Conservation (phyloP, 495 filamentous ascomycete genomes). For the Talaromyces nanjingensis region DNA sequence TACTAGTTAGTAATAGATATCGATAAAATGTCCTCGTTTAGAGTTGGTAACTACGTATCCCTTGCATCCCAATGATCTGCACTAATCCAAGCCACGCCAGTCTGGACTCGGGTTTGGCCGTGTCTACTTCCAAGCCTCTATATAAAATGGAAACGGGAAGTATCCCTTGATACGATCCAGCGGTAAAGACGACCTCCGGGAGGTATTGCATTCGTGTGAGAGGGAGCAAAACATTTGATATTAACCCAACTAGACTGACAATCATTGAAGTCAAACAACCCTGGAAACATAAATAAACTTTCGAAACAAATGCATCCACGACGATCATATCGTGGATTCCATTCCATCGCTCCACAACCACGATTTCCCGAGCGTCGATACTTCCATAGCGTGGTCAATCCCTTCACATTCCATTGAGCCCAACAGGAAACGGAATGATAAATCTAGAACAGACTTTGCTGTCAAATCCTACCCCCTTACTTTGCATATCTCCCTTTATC, state of each 20-base stretch:
- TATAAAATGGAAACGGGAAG: neutral
- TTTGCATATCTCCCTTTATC: neutral
- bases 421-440: neutral
- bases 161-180: neutral
- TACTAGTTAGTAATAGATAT: neutral
- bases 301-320: neutral
- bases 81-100: neutral
- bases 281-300: neutral
- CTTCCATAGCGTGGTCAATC: neutral
- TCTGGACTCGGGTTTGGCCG: neutral
- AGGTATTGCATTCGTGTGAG: neutral
- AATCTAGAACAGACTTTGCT: conserved; percentile 1
- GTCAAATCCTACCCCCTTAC: neutral
- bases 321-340: neutral
- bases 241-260: neutral
- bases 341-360: neutral
- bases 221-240: neutral
- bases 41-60: neutral
- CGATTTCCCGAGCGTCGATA: neutral
- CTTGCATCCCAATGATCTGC: neutral
- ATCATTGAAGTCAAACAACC: neutral
- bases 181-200: neutral
- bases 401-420: neutral
- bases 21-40: neutral
- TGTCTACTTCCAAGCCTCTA: neutral